A percentile compares a stretch with the other conserved stretches of the same genome.
These are phyloP conservation scores for Trichoderma lentiforme DNA, from an alignment of 2,329 filamentous ascomycete genomes.

Conservation along the genomic window DNA sequence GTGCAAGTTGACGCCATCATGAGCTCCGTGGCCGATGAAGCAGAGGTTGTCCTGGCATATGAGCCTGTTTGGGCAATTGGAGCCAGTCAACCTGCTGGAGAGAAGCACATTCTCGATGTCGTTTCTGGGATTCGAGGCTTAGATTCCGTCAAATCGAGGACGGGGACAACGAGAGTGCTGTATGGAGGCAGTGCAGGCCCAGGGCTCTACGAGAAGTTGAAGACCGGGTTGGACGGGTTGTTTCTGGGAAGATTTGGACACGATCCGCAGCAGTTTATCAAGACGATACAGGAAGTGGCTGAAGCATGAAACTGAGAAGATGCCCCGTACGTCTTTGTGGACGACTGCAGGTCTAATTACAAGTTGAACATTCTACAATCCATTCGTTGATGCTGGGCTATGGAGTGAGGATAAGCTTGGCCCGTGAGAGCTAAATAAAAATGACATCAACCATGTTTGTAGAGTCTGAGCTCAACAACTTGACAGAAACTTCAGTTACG, in stretches of 20 bases:
- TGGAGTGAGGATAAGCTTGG: not conserved
- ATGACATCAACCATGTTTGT: not conserved
- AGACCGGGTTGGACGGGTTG: conserved; percentile 70
- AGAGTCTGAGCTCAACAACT: not conserved
- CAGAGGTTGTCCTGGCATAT: conserved; percentile 75
- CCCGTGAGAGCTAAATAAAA: not conserved
- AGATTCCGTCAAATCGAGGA: conserved; percentile 48
- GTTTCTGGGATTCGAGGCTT: conserved; percentile 59
- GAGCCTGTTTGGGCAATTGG: conserved; percentile 91
- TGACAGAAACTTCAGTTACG: not conserved
- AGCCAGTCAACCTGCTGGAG: conserved; percentile 64
- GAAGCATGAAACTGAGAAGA: conserved; percentile 30
- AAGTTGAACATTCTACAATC: not conserved
- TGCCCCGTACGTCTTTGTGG: not conserved
- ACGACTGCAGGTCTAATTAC: not conserved
- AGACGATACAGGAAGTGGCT: conserved; percentile 70
- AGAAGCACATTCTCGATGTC: conserved; percentile 70
- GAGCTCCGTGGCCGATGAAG: conserved; percentile 54
- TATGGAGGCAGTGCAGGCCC: conserved; percentile 84
- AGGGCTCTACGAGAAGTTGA: conserved; percentile 67
- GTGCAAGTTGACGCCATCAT: conserved; percentile 64
- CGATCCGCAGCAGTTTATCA: conserved; percentile 66
- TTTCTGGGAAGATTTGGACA: conserved; percentile 82
- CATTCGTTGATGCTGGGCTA: not conserved
- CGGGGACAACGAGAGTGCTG: conserved; percentile 63